Evolutionary conservation across 78 protist genomes (phyloP).

Genomic region (Ministeria vibrans): DNA sequence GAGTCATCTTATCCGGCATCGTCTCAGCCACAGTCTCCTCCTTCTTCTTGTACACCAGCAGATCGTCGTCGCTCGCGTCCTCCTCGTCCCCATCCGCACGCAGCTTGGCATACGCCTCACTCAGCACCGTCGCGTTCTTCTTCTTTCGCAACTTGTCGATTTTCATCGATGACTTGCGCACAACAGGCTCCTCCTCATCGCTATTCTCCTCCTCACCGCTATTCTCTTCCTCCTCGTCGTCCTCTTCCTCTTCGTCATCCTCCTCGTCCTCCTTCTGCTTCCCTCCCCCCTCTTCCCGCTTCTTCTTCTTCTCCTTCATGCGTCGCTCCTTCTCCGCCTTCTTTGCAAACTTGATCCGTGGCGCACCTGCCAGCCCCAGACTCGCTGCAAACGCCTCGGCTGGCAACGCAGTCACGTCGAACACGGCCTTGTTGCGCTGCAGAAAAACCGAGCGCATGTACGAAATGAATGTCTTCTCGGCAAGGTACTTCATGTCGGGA

Average conservation of each 20-base stretch:
- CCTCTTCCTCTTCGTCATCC: neutral
- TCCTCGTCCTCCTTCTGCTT: neutral
- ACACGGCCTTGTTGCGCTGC: slow-evolving; percentile 34
- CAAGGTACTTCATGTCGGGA: slow-evolving; percentile 47
- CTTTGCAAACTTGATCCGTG: neutral
- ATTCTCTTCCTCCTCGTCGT: neutral
- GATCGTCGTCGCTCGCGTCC: neutral
- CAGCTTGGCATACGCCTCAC: neutral
- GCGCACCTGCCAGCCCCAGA: slow-evolving; percentile 7
- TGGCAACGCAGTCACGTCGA: slow-evolving; percentile 32
- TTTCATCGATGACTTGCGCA: neutral
- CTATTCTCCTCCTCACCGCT: neutral
- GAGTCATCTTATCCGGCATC: no score
- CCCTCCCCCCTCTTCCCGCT: neutral
- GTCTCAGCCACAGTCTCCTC: no score
- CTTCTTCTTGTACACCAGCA: no score
- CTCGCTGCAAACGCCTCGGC: neutral
- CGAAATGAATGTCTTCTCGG: slow-evolving; percentile 58
- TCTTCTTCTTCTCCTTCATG: no score
- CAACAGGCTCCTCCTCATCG: neutral
- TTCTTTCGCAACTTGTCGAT: neutral
- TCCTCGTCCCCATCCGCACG: neutral
- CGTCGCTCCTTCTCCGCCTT: neutral
- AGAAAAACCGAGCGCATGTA: slow-evolving; percentile 53
- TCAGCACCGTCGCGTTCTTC: neutral